phyloP scores from a whole-genome alignment of 192 early-diverging fungal species.

The Phycomyces blakesleeanus region DNA sequence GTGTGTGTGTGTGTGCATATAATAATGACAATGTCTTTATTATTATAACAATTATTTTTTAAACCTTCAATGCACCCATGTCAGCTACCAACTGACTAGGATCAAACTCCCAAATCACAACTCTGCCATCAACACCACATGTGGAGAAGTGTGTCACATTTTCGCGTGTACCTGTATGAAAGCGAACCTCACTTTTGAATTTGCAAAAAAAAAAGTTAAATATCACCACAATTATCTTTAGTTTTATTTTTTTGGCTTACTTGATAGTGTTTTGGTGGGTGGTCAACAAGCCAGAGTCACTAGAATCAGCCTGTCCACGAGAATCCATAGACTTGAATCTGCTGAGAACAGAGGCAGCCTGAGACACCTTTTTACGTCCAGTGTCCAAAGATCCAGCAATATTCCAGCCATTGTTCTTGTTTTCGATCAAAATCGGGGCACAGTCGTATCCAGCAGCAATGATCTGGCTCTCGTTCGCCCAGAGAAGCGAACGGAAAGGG shows the following conservation, averaged over 20 bases:
- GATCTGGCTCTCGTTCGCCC: constrained; percentile 70
- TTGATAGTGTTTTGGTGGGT: constrained; percentile 98
- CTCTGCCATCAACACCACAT: constrained; percentile 77
- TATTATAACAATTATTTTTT: neutral
- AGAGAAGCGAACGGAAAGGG: constrained; percentile 76
- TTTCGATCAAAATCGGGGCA: constrained; percentile 76
- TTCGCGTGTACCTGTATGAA: constrained; percentile 46
- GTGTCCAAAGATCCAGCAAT: constrained; percentile 73
- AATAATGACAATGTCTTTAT: no score
- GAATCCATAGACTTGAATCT: constrained; percentile 93
- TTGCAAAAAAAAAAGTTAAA: no score
- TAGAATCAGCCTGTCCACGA: constrained; percentile 56
- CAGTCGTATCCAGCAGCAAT: constrained; percentile 94
- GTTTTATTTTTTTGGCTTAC: no score
- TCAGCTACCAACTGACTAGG: constrained; percentile 28
- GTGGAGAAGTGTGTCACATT: constrained; percentile 72
- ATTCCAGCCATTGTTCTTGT: constrained; percentile 48
- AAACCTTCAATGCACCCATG: constrained; percentile 27
- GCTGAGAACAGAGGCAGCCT: constrained; percentile 67
- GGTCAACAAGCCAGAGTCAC: constrained; percentile 72
- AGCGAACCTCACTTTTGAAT: constrained; percentile 39
- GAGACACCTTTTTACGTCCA: constrained; percentile 65
- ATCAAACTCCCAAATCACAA: constrained; percentile 74
- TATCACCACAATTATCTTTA: no score
- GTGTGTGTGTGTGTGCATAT: no score